These are phyloP conservation scores for Pleurotus sapidus DNA, from an alignment of 768 basidiomycete genomes.

Conservation along the genomic window DNA sequence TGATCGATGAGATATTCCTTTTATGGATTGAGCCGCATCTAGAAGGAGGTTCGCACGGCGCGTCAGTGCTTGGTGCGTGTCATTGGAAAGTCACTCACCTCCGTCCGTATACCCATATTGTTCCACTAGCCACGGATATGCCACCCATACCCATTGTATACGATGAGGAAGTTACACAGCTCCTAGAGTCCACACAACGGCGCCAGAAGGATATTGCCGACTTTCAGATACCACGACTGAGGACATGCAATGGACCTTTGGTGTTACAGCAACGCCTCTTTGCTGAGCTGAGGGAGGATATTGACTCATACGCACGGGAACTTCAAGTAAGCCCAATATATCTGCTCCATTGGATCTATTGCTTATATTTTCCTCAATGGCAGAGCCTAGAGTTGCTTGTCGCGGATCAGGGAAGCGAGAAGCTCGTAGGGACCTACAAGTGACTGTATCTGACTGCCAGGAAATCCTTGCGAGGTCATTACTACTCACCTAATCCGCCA, in stretches of 20 bases:
- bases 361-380: conserved; percentile 3
- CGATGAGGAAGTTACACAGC: conserved; percentile 44
- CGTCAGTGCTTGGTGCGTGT: too few relatives aligned
- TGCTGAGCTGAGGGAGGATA: conserved; percentile 74
- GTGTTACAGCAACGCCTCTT: conserved; percentile 69
- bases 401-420: conserved; percentile 67
- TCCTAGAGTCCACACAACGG: conserved; percentile 53
- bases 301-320: conserved; percentile 56
- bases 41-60: too few relatives aligned
- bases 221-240: conserved; percentile 75
- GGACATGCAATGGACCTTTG: conserved; percentile 66
- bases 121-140: conserved; percentile 34
- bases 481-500: neutral
- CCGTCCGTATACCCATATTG: too few relatives aligned
- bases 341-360: conserved; percentile 13
- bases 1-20: too few relatives aligned
- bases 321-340: conserved; percentile 55
- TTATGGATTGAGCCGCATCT: too few relatives aligned
- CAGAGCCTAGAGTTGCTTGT: conserved; percentile 69
- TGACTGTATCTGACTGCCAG: conserved; percentile 47
- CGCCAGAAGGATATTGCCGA: conserved; percentile 60
- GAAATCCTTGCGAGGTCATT: conserved; percentile 48
- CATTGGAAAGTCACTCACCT: too few relatives aligned
- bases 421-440: conserved; percentile 42
- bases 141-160: conserved; percentile 57